These are phyloP conservation scores for Sporothrix schenckii DNA, from an alignment of 2,329 filamentous ascomycete genomes.

Conservation along the genomic window DNA sequence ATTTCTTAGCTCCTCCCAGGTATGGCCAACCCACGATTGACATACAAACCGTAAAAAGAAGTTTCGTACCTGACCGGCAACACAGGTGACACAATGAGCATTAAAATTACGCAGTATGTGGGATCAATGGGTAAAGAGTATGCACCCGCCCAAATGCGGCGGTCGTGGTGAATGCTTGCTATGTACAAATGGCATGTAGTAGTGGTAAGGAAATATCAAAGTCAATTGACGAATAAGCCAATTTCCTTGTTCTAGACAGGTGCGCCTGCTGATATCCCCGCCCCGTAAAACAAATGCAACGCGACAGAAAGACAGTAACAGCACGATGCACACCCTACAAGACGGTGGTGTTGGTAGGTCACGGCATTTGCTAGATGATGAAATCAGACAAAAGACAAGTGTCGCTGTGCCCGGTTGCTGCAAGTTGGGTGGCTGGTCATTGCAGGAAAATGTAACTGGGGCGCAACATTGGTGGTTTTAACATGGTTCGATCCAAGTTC, in stretches of 20 bases:
- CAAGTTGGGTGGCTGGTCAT: neutral
- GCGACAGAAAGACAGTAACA: neutral
- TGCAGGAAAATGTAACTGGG: neutral
- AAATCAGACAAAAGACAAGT: neutral
- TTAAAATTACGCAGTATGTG: neutral
- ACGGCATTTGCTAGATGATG: neutral
- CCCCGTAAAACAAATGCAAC: neutral
- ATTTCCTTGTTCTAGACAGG: too few relatives aligned
- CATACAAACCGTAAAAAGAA: neutral
- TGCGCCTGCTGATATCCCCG: neutral
- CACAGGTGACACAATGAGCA: neutral
- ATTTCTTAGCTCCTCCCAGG: too few relatives aligned
- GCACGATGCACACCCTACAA: conserved; percentile 1
- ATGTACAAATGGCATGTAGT: conserved; percentile 7
- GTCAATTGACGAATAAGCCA: neutral
- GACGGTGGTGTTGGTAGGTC: neutral
- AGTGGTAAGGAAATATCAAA: neutral
- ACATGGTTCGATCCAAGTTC: too few relatives aligned
- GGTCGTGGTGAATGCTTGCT: neutral
- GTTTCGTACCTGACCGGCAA: neutral
- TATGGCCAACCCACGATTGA: too few relatives aligned
- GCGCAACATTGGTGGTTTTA: too few relatives aligned
- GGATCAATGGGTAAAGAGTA: neutral
- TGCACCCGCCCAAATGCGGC: neutral
- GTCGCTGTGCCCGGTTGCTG: conserved; percentile 22